Percentiles rank a stretch among this genome's conserved stretches.
These are phyloP conservation scores for Nemania sp. DNA, from an alignment of 2,329 filamentous ascomycete genomes.

Conservation along the genomic window DNA sequence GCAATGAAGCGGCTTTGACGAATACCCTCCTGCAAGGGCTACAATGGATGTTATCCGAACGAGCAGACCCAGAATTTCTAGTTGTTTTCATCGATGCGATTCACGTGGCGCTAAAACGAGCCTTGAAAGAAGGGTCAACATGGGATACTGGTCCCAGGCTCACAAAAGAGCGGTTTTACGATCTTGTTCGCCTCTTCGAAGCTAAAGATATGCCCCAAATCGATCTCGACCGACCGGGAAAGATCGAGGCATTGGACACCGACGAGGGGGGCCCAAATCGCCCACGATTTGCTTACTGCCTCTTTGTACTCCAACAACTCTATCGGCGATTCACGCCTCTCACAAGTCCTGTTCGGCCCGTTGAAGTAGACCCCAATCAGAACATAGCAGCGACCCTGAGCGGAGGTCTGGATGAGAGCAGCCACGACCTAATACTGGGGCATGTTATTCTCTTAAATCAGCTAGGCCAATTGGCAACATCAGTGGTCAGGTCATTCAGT, in stretches of 20 bases:
- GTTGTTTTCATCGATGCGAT: slow-evolving; percentile 39
- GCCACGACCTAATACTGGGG: slow-evolving; percentile 14
- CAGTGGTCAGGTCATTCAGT: slow-evolving; percentile 34
- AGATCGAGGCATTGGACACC: slow-evolving; percentile 20
- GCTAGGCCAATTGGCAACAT: slow-evolving; percentile 36
- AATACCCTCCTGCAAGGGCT: slow-evolving; percentile 40
- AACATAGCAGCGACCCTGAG: slow-evolving; percentile 21
- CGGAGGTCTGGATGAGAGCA: slow-evolving; percentile 18
- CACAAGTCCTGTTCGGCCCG: background rate
- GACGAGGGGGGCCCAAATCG: slow-evolving; percentile 12
- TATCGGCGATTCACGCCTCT: slow-evolving; percentile 38
- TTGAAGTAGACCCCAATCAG: background rate
- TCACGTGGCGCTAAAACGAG: slow-evolving; percentile 30
- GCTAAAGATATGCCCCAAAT: slow-evolving; percentile 22
- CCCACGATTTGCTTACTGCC: slow-evolving; percentile 34
- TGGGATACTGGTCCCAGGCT: slow-evolving; percentile 19
- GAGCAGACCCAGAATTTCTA: slow-evolving; percentile 31
- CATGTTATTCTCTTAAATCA: slow-evolving; percentile 38
- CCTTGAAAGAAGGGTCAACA: slow-evolving; percentile 21
- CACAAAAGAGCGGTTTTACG: slow-evolving; percentile 31
- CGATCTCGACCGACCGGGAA: slow-evolving; percentile 23
- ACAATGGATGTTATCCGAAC: slow-evolving; percentile 31
- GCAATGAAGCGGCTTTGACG: slow-evolving; percentile 48
- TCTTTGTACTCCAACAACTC: slow-evolving; percentile 38
- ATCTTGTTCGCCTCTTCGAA: slow-evolving; percentile 22